Percentiles rank a stretch among this genome's conserved stretches.
phyloP scores from a whole-genome alignment of 1,139 yeast species.

The Suhomyces bokatorum region DNA sequence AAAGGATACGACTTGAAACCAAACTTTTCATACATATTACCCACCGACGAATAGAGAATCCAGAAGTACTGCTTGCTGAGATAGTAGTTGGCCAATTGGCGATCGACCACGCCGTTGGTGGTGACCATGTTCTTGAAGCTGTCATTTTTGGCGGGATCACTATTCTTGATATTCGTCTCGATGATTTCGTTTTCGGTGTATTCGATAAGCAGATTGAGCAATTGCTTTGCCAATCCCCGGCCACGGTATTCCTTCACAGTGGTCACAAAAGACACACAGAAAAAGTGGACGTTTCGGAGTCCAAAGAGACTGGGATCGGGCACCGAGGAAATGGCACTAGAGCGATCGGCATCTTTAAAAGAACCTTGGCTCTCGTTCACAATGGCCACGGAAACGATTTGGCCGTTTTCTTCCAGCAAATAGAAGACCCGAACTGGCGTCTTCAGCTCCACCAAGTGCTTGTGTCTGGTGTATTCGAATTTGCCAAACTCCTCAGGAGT shows the following conservation, averaged over 20 bases:
- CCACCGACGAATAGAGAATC: constrained; percentile 41
- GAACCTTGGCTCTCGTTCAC: constrained; percentile 32
- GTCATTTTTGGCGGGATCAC: constrained; percentile 26
- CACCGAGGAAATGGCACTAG: constrained; percentile 28
- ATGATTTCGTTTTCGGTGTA: constrained; percentile 34
- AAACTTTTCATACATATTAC: constrained; percentile 34
- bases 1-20: constrained; percentile 43
- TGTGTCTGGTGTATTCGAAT: constrained; percentile 19
- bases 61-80: constrained; percentile 37
- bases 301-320: constrained; percentile 41
- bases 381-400: constrained; percentile 29
- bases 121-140: constrained; percentile 36
- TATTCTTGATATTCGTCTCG: constrained; percentile 24
- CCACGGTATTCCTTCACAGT: constrained; percentile 30
- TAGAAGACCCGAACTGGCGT: constrained; percentile 25
- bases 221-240: constrained; percentile 32
- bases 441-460: constrained; percentile 17
- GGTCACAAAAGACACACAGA: constrained; percentile 33
- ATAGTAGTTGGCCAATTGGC: constrained; percentile 35
- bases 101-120: constrained; percentile 32
- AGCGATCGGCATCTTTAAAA: constrained; percentile 33
- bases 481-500: constrained; percentile 30
- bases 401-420: constrained; percentile 29
- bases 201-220: constrained; percentile 33
- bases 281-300: constrained; percentile 30